Base-by-base conservation (phyloP, 495 filamentous ascomycete species). In the Amphirosellinia nigrospora region DNA sequence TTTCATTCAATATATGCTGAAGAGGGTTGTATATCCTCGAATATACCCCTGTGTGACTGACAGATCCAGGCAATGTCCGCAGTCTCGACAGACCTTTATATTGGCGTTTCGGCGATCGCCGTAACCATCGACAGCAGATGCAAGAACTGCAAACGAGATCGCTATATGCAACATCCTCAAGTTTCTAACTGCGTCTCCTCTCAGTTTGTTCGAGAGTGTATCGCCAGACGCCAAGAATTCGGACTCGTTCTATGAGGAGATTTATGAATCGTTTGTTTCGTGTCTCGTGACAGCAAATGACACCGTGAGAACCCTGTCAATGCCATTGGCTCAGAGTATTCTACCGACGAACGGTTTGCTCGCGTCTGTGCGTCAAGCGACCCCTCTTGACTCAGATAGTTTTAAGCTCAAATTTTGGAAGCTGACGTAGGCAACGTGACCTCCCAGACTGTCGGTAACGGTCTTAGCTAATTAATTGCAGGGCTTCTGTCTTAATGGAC, bases 1-100 rank as follows among this genome's bases (percentile, higher is more conserved):
- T 4, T 89, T 87, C 68, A 82, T 89, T 62, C 82, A 88, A 63
- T 77, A 78, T 48, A 84, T 86, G 72, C 69, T 90, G 23, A 83
- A 87, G 82, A 84, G 67, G 70, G 78, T 64, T 39, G 23, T 41
- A 13, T 32, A 36, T 30, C 1, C 53, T 43, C 6, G 32, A 34
- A 32, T 28, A 58, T 62, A 13, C 32, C 26, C 28, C 50, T 30
- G 46, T 28, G 65, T 73, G 38, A 23, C 78, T 79, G 15, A 80
- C 74, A 28, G 70, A 34, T 9, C 5, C 58, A 83, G 80, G 79
- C 80, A 36, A 79, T 82, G 75, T 79, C 81, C 7, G 70, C 75
- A 6, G 75, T 79, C 43, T 79, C 82, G n/a, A 70, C 76, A 45
- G 81, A 84, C 60, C 76, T 80, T 21, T 84, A 84, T 61, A 75